Evolutionary conservation across 257 asterid species (phyloP), one percentile per base, ranked within the genome.

Genomic region (Plantago elongata): DNA sequence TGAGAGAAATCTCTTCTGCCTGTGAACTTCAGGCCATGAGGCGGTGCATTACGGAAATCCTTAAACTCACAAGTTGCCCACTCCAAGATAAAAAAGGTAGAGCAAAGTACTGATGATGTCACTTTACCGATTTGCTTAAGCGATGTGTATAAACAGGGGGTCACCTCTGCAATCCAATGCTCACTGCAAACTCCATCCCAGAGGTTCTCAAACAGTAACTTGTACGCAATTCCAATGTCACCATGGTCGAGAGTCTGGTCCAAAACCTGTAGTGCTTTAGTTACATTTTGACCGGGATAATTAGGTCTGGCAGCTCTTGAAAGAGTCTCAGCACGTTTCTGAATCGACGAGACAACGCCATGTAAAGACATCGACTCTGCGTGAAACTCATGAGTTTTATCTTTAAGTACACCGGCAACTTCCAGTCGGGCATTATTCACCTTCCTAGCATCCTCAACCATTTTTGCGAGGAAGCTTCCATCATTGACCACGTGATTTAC

Each of bases 31-130:
- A 85, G 48, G 65, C 87, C 89, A 71, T 71, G 78, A 47, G 88
- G 89, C 51, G 92, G 86, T 15, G 70, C 76, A 56, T 75, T 58
- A 15, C 96, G 96, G 64, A 85, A 85, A 75, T 94, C 89, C 69
- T 96, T 79, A 61, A 82, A 94, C 67, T 90, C 96, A 77, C 95
- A 90, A 48, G 97, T 83, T 57, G 97, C 97, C 99, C 99, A 94
- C 76, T 90, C 99, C 71, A 95, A 94, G 56, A 94, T 79, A 78
- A 84, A 88, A 73, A 90, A 90, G 22, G 88, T 71, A 51, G 97
- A 85, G 71, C 90, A 94, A 61, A 90, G 71, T 65, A 84, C 74
- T 45, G 94, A 73, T 47, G 85, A 77, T 16, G 83, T 72, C 69
- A 81, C 95, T 57, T 47, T 65, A 50, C 93, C 83, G 54, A 82